These are phyloP conservation scores for Candida silvatica DNA, from an alignment of 805 yeast species.

Conservation along the genomic window DNA sequence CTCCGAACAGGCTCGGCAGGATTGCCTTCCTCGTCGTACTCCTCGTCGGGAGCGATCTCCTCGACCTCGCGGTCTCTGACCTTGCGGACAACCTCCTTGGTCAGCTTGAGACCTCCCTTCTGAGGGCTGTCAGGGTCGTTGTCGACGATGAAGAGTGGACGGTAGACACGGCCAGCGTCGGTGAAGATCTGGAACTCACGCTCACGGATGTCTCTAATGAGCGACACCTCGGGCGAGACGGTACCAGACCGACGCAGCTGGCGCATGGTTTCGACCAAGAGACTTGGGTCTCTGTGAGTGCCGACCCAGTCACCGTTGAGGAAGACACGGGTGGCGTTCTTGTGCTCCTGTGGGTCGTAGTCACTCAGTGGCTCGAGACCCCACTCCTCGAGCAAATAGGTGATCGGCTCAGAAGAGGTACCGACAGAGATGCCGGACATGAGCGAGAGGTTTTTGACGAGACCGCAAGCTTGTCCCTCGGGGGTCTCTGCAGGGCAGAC, in stretches of 20 bases:
- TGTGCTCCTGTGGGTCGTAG: conserved; percentile 85
- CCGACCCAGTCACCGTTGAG: conserved; percentile 99
- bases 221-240: conserved; percentile 91
- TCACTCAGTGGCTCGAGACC: conserved; percentile 98
- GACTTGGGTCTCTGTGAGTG: conserved; percentile 94
- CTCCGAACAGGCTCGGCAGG: conserved; percentile 33
- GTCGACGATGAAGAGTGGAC: conserved; percentile 91
- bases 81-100: conserved; percentile 74
- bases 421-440: conserved; percentile 99
- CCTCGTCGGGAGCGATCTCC: conserved; percentile 39
- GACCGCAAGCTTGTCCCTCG: conserved; percentile 99
- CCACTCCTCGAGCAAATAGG: conserved; percentile 94
- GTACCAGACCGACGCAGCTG: conserved; percentile 92
- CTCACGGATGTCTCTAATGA: conserved; percentile 94
- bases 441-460: conserved; percentile 90
- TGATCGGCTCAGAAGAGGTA: conserved; percentile 91
- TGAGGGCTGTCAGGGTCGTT: conserved; percentile 65
- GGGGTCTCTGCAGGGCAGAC: conserved; percentile 99
- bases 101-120: conserved; percentile 72
- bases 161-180: conserved; percentile 97
- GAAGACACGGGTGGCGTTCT: conserved; percentile 88
- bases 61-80: conserved; percentile 58
- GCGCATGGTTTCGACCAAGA: conserved; percentile 83
- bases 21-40: conserved; percentile 35
- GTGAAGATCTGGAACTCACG: conserved; percentile 93